Evolutionary conservation across 768 basidiomycete genomes (phyloP).

Genomic region (Lactarius tabidus): DNA sequence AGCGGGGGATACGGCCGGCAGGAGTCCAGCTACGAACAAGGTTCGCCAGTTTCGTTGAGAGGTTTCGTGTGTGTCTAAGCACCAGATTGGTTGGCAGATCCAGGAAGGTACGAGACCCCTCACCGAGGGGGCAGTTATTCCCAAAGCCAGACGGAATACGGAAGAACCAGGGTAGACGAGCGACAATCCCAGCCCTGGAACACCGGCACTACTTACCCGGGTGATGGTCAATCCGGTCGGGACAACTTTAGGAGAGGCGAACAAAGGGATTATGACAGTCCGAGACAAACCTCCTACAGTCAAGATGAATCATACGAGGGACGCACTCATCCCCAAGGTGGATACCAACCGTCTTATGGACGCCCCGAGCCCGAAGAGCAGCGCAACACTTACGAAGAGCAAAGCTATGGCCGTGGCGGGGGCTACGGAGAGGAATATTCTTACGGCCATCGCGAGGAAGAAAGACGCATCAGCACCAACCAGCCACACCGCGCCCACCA

Average conservation of each 20-base stretch:
- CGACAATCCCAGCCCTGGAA: not conserved
- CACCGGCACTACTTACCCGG: not conserved
- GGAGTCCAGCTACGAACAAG: constrained; percentile 2
- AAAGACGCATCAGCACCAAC: not conserved
- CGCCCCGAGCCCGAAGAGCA: not conserved
- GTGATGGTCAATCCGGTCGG: not conserved
- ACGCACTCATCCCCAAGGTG: not conserved
- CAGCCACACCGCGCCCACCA: constrained; percentile 9
- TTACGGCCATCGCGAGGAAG: not conserved
- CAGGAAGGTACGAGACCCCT: not conserved
- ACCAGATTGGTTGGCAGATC: not conserved
- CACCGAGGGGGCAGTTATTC: not conserved
- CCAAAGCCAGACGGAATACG: not conserved
- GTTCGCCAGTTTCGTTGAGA: not conserved
- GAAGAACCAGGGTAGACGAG: not conserved
- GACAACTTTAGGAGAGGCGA: not conserved
- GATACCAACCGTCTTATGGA: not conserved
- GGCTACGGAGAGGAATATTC: not conserved
- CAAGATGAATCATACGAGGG: constrained; percentile 2
- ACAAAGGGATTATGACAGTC: not conserved
- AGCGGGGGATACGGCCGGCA: not conserved
- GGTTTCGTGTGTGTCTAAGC: not conserved
- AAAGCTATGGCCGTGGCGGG: not conserved
- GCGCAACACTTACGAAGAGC: not conserved
- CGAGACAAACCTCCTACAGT: constrained; percentile 1